These are phyloP conservation scores for Thalassiosira pacifica DNA, from an alignment of 352 stramenopile species.

Conservation along the genomic window DNA sequence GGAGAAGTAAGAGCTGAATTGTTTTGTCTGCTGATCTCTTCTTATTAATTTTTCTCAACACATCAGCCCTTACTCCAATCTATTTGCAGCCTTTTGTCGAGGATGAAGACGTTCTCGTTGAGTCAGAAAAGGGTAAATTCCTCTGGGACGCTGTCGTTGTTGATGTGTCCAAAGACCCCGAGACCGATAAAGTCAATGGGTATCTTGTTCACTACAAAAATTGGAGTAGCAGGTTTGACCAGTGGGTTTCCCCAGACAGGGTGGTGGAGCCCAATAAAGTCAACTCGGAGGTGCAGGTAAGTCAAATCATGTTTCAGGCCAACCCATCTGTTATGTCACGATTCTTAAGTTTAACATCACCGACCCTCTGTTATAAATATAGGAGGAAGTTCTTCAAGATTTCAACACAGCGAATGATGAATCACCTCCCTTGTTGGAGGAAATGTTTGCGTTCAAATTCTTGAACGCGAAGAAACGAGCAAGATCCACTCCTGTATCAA, in stretches of 20 bases:
- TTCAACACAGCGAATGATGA: constrained; percentile 38
- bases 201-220: constrained; percentile 85
- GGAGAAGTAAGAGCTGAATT: constrained; percentile 61
- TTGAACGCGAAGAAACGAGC: constrained; percentile 75
- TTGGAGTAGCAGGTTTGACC: constrained; percentile 85
- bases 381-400: constrained; percentile 83
- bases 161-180: constrained; percentile 70
- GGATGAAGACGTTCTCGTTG: constrained; percentile 84
- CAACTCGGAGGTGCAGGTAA: constrained; percentile 75
- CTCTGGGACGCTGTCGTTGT: constrained; percentile 85
- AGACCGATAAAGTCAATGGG: constrained; percentile 69
- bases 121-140: constrained; percentile 77
- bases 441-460: constrained; percentile 76
- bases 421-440: constrained; percentile 65
- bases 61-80: constrained; percentile 7
- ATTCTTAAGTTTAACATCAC: constrained; percentile 8
- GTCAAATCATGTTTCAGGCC: constrained; percentile 2
- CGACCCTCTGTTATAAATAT: constrained; percentile 6
- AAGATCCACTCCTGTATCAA: constrained; percentile 51
- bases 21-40: constrained; percentile 11
- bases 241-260: constrained; percentile 79
- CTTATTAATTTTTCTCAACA: not conserved
- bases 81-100: constrained; percentile 73
- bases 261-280: constrained; percentile 83
- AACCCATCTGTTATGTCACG: not conserved